Conservation (phyloP, 345 rosid genomes). For the Mercurialis annua region DNA sequence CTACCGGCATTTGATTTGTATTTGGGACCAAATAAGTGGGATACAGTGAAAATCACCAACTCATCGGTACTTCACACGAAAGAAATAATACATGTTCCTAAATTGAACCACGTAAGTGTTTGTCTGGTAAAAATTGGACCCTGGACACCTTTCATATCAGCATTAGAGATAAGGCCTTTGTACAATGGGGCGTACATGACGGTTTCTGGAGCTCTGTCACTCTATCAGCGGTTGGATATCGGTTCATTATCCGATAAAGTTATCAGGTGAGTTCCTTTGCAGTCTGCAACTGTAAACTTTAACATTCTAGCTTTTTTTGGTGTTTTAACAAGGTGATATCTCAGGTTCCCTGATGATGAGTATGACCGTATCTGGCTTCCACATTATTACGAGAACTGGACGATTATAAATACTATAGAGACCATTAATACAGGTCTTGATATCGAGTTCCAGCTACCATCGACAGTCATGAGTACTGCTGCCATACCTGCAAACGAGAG, state of each 20-base stretch:
- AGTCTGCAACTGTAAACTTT: no score
- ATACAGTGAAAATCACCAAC: slow-evolving; percentile 12
- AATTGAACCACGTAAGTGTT: slow-evolving; percentile 21
- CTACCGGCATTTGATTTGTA: slow-evolving; percentile 41
- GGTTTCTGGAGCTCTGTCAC: slow-evolving; percentile 26
- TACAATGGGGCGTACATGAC: slow-evolving; percentile 13
- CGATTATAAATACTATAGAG: slow-evolving; percentile 8
- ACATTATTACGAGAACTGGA: not conserved
- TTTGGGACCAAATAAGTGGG: slow-evolving; percentile 48
- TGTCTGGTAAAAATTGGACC: slow-evolving; percentile 46
- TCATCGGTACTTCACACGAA: not conserved
- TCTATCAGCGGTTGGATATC: slow-evolving; percentile 22
- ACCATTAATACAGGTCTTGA: not conserved
- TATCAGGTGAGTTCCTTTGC: slow-evolving; percentile 33
- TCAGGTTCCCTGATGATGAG: slow-evolving; percentile 8
- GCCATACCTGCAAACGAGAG: slow-evolving; percentile 18
- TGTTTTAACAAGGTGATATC: no score
- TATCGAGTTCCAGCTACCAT: not conserved
- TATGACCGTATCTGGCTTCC: slow-evolving; percentile 6
- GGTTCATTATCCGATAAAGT: slow-evolving; percentile 21
- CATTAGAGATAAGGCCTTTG: slow-evolving; percentile 28
- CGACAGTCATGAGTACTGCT: slow-evolving; percentile 36
- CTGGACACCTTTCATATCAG: slow-evolving; percentile 38
- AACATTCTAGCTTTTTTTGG: no score
- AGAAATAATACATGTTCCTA: slow-evolving; percentile 37